A percentile compares a stretch with the other conserved stretches of the same genome.
Evolutionary conservation across 768 basidiomycete genomes (phyloP).

Genomic region (Auricularia auricula-judae): DNA sequence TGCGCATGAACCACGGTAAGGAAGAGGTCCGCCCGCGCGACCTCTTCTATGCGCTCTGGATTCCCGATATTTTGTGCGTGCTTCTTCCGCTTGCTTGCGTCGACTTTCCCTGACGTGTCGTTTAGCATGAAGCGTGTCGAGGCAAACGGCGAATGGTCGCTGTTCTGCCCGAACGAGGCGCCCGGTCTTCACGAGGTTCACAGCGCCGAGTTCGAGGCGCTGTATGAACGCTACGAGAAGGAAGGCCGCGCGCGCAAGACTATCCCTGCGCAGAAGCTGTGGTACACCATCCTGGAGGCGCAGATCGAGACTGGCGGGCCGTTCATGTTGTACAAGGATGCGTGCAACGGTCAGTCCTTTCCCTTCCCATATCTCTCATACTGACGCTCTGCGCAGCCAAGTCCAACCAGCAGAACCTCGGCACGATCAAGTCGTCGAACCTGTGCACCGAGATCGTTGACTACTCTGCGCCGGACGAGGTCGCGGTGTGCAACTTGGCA

Average conservation of each 20-base stretch:
- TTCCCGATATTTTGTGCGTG: slow-evolving; percentile 86
- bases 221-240: slow-evolving; percentile 80
- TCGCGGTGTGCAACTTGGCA: slow-evolving; percentile 96
- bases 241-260: slow-evolving; percentile 80
- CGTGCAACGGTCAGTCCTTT: slow-evolving; percentile 62
- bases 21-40: slow-evolving; percentile 95
- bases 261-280: slow-evolving; percentile 91
- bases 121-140: slow-evolving; percentile 94
- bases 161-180: slow-evolving; percentile 97
- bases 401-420: slow-evolving; percentile 97
- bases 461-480: slow-evolving; percentile 94
- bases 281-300: slow-evolving; percentile 94
- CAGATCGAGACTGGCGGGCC: slow-evolving; percentile 99
- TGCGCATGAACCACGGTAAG: slow-evolving; percentile 98
- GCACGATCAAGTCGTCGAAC: slow-evolving; percentile 98
- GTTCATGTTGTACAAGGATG: slow-evolving; percentile 98
- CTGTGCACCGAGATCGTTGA: slow-evolving; percentile 98
- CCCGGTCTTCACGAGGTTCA: slow-evolving; percentile 81
- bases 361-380: not conserved
- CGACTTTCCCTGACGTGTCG: slow-evolving; percentile 3
- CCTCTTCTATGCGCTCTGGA: slow-evolving; percentile 97
- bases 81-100: not conserved
- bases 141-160: slow-evolving; percentile 77
- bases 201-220: slow-evolving; percentile 77
- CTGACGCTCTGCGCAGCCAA: slow-evolving; percentile 44